Percentiles rank a stretch among this genome's conserved stretches.
Conservation (phyloP, 345 rosid species). For the Nephelium lappaceum region DNA sequence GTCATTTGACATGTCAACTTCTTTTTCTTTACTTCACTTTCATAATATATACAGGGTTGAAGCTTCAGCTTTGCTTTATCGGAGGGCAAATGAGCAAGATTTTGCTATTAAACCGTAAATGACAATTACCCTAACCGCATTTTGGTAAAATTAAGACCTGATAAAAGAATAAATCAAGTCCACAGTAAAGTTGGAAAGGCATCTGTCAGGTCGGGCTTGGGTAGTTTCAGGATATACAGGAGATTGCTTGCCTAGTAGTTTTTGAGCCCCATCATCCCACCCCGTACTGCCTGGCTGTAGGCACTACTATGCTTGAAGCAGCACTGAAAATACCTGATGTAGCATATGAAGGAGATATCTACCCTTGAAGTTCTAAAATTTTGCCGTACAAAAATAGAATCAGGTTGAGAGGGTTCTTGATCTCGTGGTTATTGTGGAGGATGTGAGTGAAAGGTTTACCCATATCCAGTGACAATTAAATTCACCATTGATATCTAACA, state of each 20-base stretch:
- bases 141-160: constrained; percentile 37
- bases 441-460: background rate
- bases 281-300: constrained; percentile 28
- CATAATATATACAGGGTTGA: constrained; percentile 76
- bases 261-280: constrained; percentile 10
- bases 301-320: background rate
- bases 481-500: background rate
- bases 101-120: constrained; percentile 77
- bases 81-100: constrained; percentile 90
- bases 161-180: constrained; percentile 28
- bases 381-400: background rate
- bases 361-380: constrained; percentile 4
- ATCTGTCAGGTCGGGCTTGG: constrained; percentile 20
- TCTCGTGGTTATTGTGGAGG: background rate
- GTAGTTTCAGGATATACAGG: constrained; percentile 14
- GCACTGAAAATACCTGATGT: background rate
- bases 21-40: background rate
- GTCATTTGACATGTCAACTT: constrained; percentile 19
- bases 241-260: background rate
- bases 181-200: constrained; percentile 22
- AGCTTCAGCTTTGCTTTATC: constrained; percentile 95
- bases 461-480: background rate
- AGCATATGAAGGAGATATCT: background rate
- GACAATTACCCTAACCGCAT: constrained; percentile 21
- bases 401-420: background rate